Base-by-base conservation (phyloP, 2,329 filamentous ascomycete genomes). In the Fonsecaea monophora region DNA sequence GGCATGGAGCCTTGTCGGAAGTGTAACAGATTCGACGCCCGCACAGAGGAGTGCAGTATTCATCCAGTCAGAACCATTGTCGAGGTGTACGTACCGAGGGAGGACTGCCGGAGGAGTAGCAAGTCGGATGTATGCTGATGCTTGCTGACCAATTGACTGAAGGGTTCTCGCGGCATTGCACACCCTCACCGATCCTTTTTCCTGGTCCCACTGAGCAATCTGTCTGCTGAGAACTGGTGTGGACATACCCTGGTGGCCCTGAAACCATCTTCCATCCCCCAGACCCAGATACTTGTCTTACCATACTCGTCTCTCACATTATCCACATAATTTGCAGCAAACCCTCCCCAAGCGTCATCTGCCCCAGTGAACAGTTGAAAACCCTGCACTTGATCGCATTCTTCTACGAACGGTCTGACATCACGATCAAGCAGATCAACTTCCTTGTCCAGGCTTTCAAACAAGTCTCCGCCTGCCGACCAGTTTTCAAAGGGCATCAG, bases 371-470 rank as follows among this genome's bases (percentile, higher is more conserved):
- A 86, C 10, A 94, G 76, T 77, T 98, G 94, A 18, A 99, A 83
- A 0, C 90, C 94, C 78, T 97, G 94, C 80, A 98, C 85, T 63
- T 92, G 89, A 77, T 99, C 95, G 71, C 93, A 95, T 79, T 98
- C 95, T 80, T 99, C 95, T 2, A 90, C 87, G 76, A 97, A 97
- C 0, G 89, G 89, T 42, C 95, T 85, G 71, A 97, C 82, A 77
- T 99, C 94, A n/a, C 94, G 87, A 76, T 99, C 95, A 3, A 97
- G 82, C 4, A 98, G 78, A 73, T 97, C 94, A 71, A 94, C 88
- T 74, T 96, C 92, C 74, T 86, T 88, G 77, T 94, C 90, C 7
- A 94, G 82, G 2, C 84, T 83, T 21, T 82, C 80, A 71, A 94
- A 97, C 5, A 97, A 84, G 54, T 94, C 90, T 71, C 90, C 87